Evolutionary conservation across 108 stramenopile species (phyloP).

Genomic region (Fragilaria crotonensis): DNA sequence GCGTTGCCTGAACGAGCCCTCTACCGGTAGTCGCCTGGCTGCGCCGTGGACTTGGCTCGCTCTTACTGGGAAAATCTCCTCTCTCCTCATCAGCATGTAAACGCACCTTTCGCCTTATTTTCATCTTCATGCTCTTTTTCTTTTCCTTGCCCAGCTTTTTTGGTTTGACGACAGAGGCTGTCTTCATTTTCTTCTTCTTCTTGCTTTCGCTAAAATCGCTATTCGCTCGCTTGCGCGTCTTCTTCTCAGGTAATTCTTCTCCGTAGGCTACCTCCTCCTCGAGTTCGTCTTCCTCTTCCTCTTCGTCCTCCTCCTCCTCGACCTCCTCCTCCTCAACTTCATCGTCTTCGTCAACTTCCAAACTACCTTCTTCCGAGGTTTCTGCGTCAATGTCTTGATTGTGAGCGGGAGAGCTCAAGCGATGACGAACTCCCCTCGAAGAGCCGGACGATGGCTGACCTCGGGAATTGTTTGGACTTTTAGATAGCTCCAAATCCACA

Average conservation of each 20-base stretch:
- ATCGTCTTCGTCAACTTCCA: constrained; percentile 28
- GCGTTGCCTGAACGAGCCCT: constrained; percentile 21
- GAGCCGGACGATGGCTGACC: background rate
- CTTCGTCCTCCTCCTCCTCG: constrained; percentile 16
- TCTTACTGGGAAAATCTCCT: background rate
- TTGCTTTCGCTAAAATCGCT: background rate
- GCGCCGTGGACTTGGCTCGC: background rate
- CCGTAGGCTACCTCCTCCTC: background rate
- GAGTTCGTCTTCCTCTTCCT: background rate
- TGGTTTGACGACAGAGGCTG: background rate
- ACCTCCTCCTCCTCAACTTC: constrained; percentile 12
- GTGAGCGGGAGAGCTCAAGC: background rate
- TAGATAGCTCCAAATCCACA: background rate
- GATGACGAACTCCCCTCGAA: background rate
- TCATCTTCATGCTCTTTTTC: constrained; percentile 13
- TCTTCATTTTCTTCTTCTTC: background rate
- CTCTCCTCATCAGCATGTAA: background rate
- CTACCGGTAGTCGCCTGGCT: background rate
- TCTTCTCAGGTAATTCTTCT: background rate
- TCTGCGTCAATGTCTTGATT: background rate
- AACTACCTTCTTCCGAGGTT: background rate
- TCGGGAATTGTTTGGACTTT: background rate
- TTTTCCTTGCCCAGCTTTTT: background rate
- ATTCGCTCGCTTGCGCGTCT: background rate
- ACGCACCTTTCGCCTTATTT: background rate